Conservation (phyloP, 1,284 basidiomycete species). For the Pholiota adiposa region DNA sequence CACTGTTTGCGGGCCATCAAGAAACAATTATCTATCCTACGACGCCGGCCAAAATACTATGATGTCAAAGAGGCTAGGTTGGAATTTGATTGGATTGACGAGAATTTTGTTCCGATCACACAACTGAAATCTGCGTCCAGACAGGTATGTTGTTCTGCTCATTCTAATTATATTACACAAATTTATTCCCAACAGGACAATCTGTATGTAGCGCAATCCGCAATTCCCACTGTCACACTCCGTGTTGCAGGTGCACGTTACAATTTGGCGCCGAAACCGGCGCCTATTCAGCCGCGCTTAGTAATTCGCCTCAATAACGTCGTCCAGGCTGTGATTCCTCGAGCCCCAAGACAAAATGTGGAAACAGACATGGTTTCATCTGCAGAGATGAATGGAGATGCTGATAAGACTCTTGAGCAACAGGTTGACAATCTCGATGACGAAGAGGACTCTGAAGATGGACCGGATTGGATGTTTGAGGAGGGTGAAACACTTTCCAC, state of each 20-base stretch:
- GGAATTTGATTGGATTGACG: constrained; percentile 28
- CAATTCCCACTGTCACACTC: constrained; percentile 19
- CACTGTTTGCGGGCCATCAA: constrained; percentile 29
- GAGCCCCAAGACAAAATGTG: not conserved
- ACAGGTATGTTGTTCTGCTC: too few relatives aligned
- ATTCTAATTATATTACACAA: constrained; percentile 16
- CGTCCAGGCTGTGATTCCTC: constrained; percentile 2
- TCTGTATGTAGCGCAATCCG: constrained; percentile 4
- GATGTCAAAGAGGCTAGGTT: constrained; percentile 20
- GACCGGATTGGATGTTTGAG: constrained; percentile 36
- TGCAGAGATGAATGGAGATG: constrained; percentile 6
- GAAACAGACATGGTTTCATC: not conserved
- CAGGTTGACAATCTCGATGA: constrained; percentile 1
- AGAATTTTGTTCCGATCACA: constrained; percentile 27
- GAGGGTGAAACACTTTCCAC: constrained; percentile 25
- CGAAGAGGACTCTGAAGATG: constrained; percentile 27
- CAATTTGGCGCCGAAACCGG: not conserved
- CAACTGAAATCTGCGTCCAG: too few relatives aligned
- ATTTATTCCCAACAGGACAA: not conserved
- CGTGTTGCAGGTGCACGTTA: constrained; percentile 17
- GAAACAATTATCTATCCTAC: constrained; percentile 21
- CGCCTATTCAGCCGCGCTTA: not conserved
- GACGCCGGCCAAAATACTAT: constrained; percentile 24
- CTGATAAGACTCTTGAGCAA: constrained; percentile 15
- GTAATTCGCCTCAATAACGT: not conserved